Evolutionary conservation across 805 yeast species (phyloP).

Genomic region (Metschnikowia gruessii): DNA sequence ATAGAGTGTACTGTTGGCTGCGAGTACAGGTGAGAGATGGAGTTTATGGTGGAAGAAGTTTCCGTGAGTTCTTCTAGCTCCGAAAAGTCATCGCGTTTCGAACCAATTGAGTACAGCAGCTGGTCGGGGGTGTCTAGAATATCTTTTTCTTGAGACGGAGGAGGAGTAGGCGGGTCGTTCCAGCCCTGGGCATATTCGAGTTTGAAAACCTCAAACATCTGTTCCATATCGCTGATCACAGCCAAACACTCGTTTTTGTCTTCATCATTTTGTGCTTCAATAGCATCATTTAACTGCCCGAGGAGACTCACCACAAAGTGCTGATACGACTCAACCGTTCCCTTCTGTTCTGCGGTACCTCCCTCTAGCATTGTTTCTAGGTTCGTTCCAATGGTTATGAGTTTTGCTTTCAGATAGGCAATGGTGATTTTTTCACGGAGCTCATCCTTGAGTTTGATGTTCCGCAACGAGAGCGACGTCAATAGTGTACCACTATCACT

Average conservation of each 20-base stretch:
- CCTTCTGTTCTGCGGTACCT: slow-evolving; percentile 27
- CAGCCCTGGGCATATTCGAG: slow-evolving; percentile 30
- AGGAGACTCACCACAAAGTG: slow-evolving; percentile 56
- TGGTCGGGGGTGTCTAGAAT: neutral
- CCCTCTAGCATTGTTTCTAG: slow-evolving; percentile 48
- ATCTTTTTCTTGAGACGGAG: too few species aligned
- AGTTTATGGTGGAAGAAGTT: slow-evolving; percentile 22
- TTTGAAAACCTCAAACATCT: slow-evolving; percentile 61
- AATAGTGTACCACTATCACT: slow-evolving; percentile 52
- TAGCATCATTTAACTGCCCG: slow-evolving; percentile 55
- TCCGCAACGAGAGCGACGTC: slow-evolving; percentile 44
- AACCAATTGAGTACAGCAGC: neutral
- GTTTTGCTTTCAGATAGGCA: slow-evolving; percentile 61
- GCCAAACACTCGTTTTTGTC: slow-evolving; percentile 65
- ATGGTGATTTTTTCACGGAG: slow-evolving; percentile 53
- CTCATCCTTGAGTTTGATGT: slow-evolving; percentile 48
- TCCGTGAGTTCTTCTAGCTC: slow-evolving; percentile 31
- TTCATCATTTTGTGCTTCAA: slow-evolving; percentile 50
- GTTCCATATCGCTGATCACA: slow-evolving; percentile 66
- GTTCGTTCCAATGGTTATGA: slow-evolving; percentile 63
- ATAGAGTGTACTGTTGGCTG: slow-evolving; percentile 42
- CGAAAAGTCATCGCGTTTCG: slow-evolving; percentile 15
- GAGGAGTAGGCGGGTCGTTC: slow-evolving; percentile 1
- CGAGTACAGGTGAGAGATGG: slow-evolving; percentile 21
- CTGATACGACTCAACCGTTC: slow-evolving; percentile 47